Conservation (phyloP, 1,284 basidiomycete species). For the Peniophora sp. region DNA sequence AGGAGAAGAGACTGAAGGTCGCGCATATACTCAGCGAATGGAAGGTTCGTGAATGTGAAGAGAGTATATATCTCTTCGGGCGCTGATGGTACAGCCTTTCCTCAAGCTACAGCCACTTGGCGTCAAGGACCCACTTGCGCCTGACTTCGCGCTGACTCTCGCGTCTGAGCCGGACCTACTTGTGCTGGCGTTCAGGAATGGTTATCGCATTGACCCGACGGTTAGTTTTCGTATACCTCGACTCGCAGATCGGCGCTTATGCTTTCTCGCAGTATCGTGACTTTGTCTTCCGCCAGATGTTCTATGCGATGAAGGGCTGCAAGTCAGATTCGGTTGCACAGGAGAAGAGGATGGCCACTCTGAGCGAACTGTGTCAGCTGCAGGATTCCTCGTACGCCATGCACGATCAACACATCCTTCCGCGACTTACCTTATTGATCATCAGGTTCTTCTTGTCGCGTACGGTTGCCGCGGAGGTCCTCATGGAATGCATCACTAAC, state of each 20-base stretch:
- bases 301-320: slow-evolving; percentile 16
- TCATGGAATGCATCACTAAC: slow-evolving; percentile 68
- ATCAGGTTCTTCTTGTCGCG: slow-evolving; percentile 72
- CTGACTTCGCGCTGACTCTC: slow-evolving; percentile 64
- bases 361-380: no score
- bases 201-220: slow-evolving; percentile 55
- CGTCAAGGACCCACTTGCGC: slow-evolving; percentile 58
- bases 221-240: no score
- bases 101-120: background rate
- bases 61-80: slow-evolving; percentile 4
- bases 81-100: no score
- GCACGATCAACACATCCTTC: no score
- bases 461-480: slow-evolving; percentile 70
- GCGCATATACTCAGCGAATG: slow-evolving; percentile 61
- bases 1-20: slow-evolving; percentile 39
- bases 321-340: no score
- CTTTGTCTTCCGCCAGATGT: slow-evolving; percentile 77
- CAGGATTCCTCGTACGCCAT: no score
- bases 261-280: slow-evolving; percentile 59
- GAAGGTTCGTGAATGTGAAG: slow-evolving; percentile 35
- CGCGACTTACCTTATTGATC: no score
- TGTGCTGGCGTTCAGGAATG: slow-evolving; percentile 60
- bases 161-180: slow-evolving; percentile 67
- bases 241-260: background rate
- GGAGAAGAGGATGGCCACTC: no score